Percentiles rank a stretch among this genome's conserved stretches.
phyloP scores from a whole-genome alignment of 2,329 filamentous ascomycete species.

The Pyricularia sp. region DNA sequence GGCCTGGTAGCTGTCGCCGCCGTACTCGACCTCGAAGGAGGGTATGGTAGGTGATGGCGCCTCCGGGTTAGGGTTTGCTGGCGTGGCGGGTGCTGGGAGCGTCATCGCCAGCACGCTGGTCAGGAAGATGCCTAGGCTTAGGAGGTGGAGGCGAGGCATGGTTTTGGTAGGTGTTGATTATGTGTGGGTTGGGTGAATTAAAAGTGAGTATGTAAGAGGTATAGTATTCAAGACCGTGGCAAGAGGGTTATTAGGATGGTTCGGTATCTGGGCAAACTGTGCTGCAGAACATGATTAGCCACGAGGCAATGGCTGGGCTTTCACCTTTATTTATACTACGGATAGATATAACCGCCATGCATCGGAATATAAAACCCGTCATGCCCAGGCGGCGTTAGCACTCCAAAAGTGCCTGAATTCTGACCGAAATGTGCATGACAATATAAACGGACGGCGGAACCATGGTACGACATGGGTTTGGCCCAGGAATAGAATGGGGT shows the following conservation, averaged over 20 bases:
- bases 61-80: neutral
- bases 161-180: neutral
- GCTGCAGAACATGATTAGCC: neutral
- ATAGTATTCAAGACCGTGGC: neutral
- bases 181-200: neutral
- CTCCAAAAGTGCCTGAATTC: neutral
- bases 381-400: neutral
- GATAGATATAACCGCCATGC: neutral
- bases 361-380: neutral
- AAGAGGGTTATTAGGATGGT: too few relatives aligned
- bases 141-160: neutral
- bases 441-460: neutral
- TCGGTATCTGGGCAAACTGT: too few relatives aligned
- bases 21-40: neutral
- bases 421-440: neutral
- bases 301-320: neutral
- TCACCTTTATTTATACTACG: neutral
- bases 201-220: neutral
- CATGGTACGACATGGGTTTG: neutral
- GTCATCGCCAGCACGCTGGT: neutral
- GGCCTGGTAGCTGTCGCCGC: slow-evolving; percentile 1
- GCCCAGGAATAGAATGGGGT: neutral
- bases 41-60: neutral
- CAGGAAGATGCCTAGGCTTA: neutral
- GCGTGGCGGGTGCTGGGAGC: neutral